Conservation (phyloP, 2,329 filamentous ascomycete genomes). For the Tolypocladium paradoxum region DNA sequence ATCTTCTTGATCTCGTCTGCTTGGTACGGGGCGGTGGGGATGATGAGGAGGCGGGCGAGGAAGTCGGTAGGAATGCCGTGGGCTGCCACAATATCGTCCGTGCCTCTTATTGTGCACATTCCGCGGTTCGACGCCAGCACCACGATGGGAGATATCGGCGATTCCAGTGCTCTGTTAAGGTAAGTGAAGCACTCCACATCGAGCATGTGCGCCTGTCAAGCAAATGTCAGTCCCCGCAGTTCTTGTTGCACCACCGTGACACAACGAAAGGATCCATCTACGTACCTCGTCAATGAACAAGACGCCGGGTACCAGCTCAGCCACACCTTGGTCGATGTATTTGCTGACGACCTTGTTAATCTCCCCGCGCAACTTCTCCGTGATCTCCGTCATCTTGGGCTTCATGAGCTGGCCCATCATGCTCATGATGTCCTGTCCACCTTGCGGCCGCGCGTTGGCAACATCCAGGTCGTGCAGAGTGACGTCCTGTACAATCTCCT, state of each 20-base stretch:
- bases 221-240: constrained; percentile 1
- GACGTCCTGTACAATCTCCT: constrained; percentile 98
- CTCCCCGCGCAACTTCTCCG: constrained; percentile 87
- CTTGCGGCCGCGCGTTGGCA: constrained; percentile 88
- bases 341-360: constrained; percentile 99
- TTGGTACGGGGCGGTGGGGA: constrained; percentile 85
- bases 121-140: constrained; percentile 96
- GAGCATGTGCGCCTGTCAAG: constrained; percentile 85
- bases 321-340: constrained; percentile 97
- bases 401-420: constrained; percentile 99
- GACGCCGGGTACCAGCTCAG: constrained; percentile 94
- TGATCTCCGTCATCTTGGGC: constrained; percentile 98
- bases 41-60: constrained; percentile 84
- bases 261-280: background rate
- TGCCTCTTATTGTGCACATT: constrained; percentile 84
- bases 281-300: constrained; percentile 95
- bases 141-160: constrained; percentile 88
- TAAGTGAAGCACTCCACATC: constrained; percentile 99
- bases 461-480: constrained; percentile 94
- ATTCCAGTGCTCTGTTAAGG: constrained; percentile 95
- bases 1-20: constrained; percentile 88
- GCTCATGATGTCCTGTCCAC: constrained; percentile 98
- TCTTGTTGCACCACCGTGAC: background rate
- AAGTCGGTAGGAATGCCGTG: constrained; percentile 94
- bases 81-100: constrained; percentile 68